A percentile compares a stretch with the other conserved stretches of the same genome.
These are phyloP conservation scores for Gossypium herbaceum DNA, from an alignment of 345 rosid genomes.

Conservation along the genomic window DNA sequence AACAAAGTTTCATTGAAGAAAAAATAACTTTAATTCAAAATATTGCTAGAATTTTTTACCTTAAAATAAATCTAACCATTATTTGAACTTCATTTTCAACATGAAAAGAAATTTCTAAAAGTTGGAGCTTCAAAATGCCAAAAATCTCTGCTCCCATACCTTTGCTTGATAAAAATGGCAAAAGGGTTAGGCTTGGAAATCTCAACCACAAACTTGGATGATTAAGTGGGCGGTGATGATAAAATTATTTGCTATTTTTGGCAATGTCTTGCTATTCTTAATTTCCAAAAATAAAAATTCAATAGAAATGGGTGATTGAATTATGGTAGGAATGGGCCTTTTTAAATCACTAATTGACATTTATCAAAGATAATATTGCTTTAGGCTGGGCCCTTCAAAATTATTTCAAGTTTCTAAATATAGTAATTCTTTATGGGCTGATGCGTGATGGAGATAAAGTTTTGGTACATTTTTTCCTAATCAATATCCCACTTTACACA, in stretches of 20 bases:
- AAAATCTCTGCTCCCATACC: background rate
- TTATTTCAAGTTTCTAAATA: constrained; percentile 14
- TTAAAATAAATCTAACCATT: too few species aligned
- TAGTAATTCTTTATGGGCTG: constrained; percentile 6
- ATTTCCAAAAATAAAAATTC: background rate
- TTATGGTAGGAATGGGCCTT: constrained; percentile 17
- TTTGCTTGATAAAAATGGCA: constrained; percentile 9
- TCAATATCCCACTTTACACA: too few species aligned
- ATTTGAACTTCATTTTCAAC: too few species aligned
- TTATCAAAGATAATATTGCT: background rate
- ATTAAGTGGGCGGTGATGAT: background rate
- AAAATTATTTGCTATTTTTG: constrained; percentile 16
- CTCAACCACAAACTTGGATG: background rate
- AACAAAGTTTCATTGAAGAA: too few species aligned
- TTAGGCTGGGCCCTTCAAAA: background rate
- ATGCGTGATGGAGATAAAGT: background rate
- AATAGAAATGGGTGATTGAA: constrained; percentile 6
- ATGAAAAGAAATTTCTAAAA: too few species aligned
- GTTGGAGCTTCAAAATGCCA: background rate
- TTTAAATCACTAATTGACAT: background rate
- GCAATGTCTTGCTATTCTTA: background rate
- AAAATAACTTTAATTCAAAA: too few species aligned
- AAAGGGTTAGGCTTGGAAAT: background rate
- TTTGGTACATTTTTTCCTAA: background rate
- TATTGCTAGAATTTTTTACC: too few species aligned